phyloP scores from a whole-genome alignment of 164 flowering plant genomes.

The Sextonia rubra region DNA sequence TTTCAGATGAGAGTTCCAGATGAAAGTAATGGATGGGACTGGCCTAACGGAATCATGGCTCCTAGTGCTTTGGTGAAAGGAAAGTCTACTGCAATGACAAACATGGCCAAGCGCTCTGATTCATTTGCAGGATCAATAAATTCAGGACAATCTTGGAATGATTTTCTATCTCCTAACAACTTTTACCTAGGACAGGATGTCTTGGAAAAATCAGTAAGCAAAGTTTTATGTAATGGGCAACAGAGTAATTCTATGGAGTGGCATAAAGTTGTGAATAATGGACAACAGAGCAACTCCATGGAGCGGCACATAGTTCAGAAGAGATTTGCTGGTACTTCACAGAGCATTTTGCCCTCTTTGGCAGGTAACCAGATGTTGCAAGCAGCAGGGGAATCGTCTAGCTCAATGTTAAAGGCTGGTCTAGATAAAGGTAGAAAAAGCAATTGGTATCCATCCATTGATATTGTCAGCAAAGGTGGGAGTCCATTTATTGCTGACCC shows the following conservation, averaged over 20 bases:
- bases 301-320: slow-evolving; percentile 15
- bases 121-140: slow-evolving; percentile 24
- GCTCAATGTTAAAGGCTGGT: slow-evolving; percentile 17
- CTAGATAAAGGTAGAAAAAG: slow-evolving; percentile 14
- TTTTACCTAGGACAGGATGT: slow-evolving; percentile 13
- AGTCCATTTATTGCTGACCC: slow-evolving; percentile 14
- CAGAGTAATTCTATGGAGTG: slow-evolving; percentile 4
- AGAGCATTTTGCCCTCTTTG: slow-evolving; percentile 14
- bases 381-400: slow-evolving; percentile 15
- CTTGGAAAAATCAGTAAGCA: slow-evolving; percentile 7
- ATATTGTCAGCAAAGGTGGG: slow-evolving; percentile 22
- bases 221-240: slow-evolving; percentile 5
- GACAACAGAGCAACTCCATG: slow-evolving; percentile 2
- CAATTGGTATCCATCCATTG: slow-evolving; percentile 26
- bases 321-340: slow-evolving; percentile 19
- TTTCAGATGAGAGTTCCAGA: slow-evolving; percentile 70
- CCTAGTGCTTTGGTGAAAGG: slow-evolving; percentile 33
- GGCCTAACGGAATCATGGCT: slow-evolving; percentile 53
- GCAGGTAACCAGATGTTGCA: slow-evolving; percentile 12
- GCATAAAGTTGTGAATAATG: background rate
- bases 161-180: slow-evolving; percentile 15
- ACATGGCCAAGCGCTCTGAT: slow-evolving; percentile 22
- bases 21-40: slow-evolving; percentile 66
- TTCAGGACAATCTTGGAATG: slow-evolving; percentile 21
- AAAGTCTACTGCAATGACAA: slow-evolving; percentile 15